Evolutionary conservation across 345 rosid genomes (phyloP).

Genomic region (Lepidium africanum): DNA sequence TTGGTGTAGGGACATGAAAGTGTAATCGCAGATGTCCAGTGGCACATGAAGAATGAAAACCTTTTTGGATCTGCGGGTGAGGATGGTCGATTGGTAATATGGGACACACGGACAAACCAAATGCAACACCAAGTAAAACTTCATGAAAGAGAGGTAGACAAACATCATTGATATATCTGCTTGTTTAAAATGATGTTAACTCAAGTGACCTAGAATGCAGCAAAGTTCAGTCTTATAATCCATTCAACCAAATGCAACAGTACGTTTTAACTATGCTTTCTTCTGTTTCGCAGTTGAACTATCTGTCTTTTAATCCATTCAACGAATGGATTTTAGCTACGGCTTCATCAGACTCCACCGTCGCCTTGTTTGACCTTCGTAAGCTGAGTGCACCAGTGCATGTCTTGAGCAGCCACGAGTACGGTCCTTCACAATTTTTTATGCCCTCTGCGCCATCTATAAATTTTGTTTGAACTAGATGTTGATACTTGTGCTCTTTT

Average conservation of each 20-base stretch:
- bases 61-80: conserved; percentile 89
- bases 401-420: conserved; percentile 69
- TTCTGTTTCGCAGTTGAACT: conserved; percentile 48
- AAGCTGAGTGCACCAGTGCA: conserved; percentile 62
- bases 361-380: conserved; percentile 74
- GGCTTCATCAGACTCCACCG: conserved; percentile 81
- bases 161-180: background rate
- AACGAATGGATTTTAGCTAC: conserved; percentile 90
- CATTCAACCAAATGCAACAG: no score
- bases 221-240: no score
- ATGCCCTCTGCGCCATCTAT: background rate
- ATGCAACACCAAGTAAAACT: conserved; percentile 56
- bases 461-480: background rate
- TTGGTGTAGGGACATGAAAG: conserved; percentile 63
- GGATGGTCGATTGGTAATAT: conserved; percentile 75
- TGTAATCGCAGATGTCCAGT: conserved; percentile 73
- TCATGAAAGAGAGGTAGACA: conserved; percentile 75
- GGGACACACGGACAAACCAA: conserved; percentile 83
- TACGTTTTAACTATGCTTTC: background rate
- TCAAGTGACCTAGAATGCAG: background rate
- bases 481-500: background rate
- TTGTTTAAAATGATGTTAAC: background rate
- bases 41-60: conserved; percentile 82
- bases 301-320: conserved; percentile 71
- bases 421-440: conserved; percentile 8